Percentiles rank a stretch among this genome's conserved stretches.
Conservation (phyloP, 1,284 basidiomycete genomes). For the Cutaneotrichosporon daszewskae region DNA sequence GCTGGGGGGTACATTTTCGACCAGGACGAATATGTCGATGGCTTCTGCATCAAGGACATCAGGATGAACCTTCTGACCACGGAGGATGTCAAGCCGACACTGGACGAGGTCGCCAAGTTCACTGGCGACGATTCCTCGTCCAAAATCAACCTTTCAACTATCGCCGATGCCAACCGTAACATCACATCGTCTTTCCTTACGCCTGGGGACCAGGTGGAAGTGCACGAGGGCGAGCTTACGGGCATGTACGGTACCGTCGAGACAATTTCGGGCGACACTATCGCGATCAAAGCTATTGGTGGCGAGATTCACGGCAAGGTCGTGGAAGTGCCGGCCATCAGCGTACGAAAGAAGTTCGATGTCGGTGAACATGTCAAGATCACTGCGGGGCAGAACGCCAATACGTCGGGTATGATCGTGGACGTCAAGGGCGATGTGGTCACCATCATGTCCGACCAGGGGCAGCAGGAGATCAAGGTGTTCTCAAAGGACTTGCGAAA, state of each 20-base stretch:
- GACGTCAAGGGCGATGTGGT: conserved; percentile 85
- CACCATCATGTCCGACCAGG: conserved; percentile 96
- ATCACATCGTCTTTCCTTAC: conserved; percentile 71
- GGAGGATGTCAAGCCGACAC: conserved; percentile 88
- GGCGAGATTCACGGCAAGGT: conserved; percentile 65
- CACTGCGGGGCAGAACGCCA: conserved; percentile 86
- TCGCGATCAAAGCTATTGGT: conserved; percentile 63
- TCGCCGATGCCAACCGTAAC: conserved; percentile 42
- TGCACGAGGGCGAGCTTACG: conserved; percentile 92
- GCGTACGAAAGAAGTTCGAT: conserved; percentile 91
- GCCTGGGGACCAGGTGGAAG: conserved; percentile 95
- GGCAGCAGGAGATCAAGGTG: conserved; percentile 92
- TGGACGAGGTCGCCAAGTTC: conserved; percentile 94
- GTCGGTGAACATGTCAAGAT: conserved; percentile 99
- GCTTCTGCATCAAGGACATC: conserved; percentile 96
- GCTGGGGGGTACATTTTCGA: conserved; percentile 77
- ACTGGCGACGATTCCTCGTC: conserved; percentile 51
- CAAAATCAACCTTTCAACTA: conserved; percentile 42
- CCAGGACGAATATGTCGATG: conserved; percentile 87
- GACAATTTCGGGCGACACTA: conserved; percentile 78
- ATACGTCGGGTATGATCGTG: conserved; percentile 94
- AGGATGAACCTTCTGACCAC: conserved; percentile 70
- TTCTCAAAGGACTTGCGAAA: conserved; percentile 97
- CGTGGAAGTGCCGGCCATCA: conserved; percentile 74
- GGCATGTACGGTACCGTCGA: conserved; percentile 90